phyloP scores from a whole-genome alignment of 1,284 basidiomycete genomes.

The Tilletia caries region DNA sequence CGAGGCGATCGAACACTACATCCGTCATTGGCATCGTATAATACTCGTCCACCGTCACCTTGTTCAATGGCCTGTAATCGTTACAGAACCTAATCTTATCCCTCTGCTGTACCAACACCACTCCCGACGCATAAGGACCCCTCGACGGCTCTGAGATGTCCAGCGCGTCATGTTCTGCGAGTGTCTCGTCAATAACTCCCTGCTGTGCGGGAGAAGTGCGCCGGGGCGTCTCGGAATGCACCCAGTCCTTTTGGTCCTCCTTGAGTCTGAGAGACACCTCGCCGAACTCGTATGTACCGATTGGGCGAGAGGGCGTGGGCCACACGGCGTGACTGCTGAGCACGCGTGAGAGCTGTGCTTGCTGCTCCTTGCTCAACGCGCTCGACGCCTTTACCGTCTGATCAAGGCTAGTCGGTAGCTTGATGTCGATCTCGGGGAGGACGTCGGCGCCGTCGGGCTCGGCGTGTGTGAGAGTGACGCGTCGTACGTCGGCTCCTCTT shows the following conservation, averaged over 20 bases:
- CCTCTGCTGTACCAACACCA: constrained; percentile 52
- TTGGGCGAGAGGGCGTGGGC: background rate
- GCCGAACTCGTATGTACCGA: background rate
- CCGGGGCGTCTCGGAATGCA: constrained; percentile 36
- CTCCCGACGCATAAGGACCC: constrained; percentile 54
- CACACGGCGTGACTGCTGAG: background rate
- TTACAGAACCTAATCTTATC: constrained; percentile 50
- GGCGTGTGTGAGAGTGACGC: background rate
- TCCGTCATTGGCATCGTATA: constrained; percentile 56
- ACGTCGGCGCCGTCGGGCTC: background rate
- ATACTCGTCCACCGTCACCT: constrained; percentile 54
- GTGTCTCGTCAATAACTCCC: constrained; percentile 51
- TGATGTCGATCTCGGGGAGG: background rate
- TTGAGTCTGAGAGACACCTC: background rate
- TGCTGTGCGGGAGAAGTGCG: constrained; percentile 51
- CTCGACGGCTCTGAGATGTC: constrained; percentile 54
- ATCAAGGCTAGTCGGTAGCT: background rate
- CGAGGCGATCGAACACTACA: constrained; percentile 55
- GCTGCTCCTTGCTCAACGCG: background rate
- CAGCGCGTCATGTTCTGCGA: constrained; percentile 48
- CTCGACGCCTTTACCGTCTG: background rate
- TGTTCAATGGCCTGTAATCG: constrained; percentile 55
- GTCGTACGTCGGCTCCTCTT: too few species aligned
- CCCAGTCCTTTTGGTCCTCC: background rate
- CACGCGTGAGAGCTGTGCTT: background rate